These are phyloP conservation scores for Glonium stellatum DNA, from an alignment of 495 filamentous ascomycete species.

Conservation along the genomic window DNA sequence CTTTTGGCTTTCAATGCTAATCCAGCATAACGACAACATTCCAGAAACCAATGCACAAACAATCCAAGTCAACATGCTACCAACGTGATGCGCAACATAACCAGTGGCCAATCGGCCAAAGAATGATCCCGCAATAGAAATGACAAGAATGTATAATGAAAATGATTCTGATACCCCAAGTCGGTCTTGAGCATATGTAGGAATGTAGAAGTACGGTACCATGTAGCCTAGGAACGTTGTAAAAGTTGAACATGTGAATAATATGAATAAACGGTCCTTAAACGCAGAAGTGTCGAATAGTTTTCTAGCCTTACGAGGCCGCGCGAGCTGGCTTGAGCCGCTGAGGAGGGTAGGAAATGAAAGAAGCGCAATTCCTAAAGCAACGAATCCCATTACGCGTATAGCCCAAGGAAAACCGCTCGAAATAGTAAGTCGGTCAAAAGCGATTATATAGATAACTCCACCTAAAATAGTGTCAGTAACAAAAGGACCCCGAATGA, in stretches of 20 bases:
- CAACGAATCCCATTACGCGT: constrained; percentile 26
- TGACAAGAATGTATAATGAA: constrained; percentile 21
- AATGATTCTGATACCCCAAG: constrained; percentile 15
- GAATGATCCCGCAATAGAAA: constrained; percentile 16
- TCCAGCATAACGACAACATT: constrained; percentile 17
- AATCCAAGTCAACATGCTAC: constrained; percentile 19
- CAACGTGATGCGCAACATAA: constrained; percentile 18
- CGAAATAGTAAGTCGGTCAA: constrained; percentile 14
- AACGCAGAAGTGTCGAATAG: constrained; percentile 23
- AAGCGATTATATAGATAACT: constrained; percentile 23
- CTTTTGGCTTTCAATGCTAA: constrained; percentile 13
- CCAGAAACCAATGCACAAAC: constrained; percentile 14
- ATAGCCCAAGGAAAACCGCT: constrained; percentile 29
- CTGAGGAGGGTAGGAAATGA: constrained; percentile 19
- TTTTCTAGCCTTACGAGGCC: constrained; percentile 14
- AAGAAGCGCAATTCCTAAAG: constrained; percentile 13
- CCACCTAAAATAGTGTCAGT: constrained; percentile 12
- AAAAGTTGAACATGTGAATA: constrained; percentile 26
- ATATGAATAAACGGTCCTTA: constrained; percentile 17
- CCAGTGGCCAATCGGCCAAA: constrained; percentile 19
- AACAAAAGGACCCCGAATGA: neutral
- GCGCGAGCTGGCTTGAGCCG: constrained; percentile 14
- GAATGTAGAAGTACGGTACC: constrained; percentile 27
- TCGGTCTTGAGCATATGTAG: constrained; percentile 17
- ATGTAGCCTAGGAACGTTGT: constrained; percentile 25